Base-by-base conservation (phyloP, 2,329 filamentous ascomycete species). In the Fusarium equiseti region DNA sequence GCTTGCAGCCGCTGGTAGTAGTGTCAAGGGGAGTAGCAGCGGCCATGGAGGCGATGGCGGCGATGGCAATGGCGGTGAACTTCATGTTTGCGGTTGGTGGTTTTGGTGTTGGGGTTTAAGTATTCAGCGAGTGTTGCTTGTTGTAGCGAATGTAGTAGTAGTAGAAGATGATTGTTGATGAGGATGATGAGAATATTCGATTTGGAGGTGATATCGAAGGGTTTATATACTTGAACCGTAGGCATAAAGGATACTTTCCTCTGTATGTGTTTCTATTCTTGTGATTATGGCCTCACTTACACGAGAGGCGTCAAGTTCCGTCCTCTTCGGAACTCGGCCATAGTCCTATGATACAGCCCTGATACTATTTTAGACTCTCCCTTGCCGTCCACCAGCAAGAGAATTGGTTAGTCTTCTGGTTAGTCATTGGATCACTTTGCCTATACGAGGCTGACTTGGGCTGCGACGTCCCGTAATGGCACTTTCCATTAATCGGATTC, bases 81-180 rank as follows among this genome's bases (percentile, higher is more conserved):
- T 79, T 77, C 78, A 79, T 79, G 51, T 57, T 78, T 74, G 62
- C 44, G 59, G 51, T 63, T 46, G 22, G 10, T 40, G 15, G 26
- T 38, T 40, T 59, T 56, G 43, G 38, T 49, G 9, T 29, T 40
- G 24, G 31, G 13, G 24, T 43, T 38, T 44, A 24, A 44, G 16
- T 38, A 6, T n/a, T 38, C 9, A 73, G 63, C 68, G 68, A 50
- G 53, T 60, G 52, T 53, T 64, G 43, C 29, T 44, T 57, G 13
- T 26, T 53, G 49, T 51, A 66, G 56, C 10, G 63, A 72, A 46
- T 57, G 61, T 27, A 20, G 27, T 40, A 38, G 27, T 29, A 49
- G 56, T 59, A 59, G 66, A 42, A 22, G 45, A 27, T 69, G 48
- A 38, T 43, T 59, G 63, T 45, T 63, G 68, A 46, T 62, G 67